Evolutionary conservation across 176 grass and related monocot species (phyloP), one percentile per base, ranked within the genome.

Genomic region (Zoysia pacifica): DNA sequence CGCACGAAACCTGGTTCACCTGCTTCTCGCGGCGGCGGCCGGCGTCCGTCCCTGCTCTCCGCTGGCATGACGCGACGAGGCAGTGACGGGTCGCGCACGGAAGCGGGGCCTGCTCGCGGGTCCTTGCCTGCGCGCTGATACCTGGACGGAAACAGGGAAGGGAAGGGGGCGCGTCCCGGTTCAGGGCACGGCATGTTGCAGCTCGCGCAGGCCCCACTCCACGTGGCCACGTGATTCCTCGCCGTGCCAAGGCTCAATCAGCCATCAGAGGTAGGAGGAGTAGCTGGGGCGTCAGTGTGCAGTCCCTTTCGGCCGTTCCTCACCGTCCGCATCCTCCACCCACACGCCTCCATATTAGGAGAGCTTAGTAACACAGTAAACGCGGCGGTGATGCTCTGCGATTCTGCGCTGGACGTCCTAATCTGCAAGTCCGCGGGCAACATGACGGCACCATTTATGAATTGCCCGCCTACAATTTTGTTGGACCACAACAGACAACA

Each of bases 261-360:
- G 28, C 4, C 45, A 47, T 45, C 43, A 45, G 43, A 3, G 4
- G 6, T 45, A 4, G 6, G 1, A 45, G 6, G 28, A 12, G 65
- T 59, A 70, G 69, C 78, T 37, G 41, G 50, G n/a, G 65, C 65
- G 41, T 60, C 52, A 12, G 69, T 70, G 51, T 70, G 51, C 51
- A 18, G 74, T 39, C 59, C 15, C 44, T 11, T 10, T 19, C 70
- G 20, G 6, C 8, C 54, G 15, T n/a, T n/a, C n/a, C n/a, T n/a
- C n/a, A n/a, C n/a, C 15, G 51, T 4, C 51, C 51, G 6, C 16
- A 3, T 53, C 2, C 18, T 58, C 5, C 54, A 58, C 28, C 28
- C 28, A 28, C 28, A 28, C 28, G 28, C 28, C 28, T 28, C 28
- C 28, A 28, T 28, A 28, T 28, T 28, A 28, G n/a, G n/a, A n/a